Evolutionary conservation across 176 grass and related monocot genomes (phyloP).

Genomic region (Triticum turgidum): DNA sequence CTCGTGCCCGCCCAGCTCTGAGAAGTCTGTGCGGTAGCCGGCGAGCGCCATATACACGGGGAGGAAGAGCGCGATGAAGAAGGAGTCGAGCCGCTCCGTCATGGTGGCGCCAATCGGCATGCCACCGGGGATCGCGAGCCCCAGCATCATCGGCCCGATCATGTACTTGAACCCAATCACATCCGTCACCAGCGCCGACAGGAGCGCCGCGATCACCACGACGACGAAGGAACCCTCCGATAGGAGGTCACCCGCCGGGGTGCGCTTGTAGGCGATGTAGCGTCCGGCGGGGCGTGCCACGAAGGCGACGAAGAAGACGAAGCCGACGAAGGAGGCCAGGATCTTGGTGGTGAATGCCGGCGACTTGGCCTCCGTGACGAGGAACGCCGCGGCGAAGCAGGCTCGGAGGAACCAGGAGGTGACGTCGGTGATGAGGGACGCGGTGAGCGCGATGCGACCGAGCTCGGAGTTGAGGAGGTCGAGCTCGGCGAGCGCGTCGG

Average conservation of each 20-base stretch:
- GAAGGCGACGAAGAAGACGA: constrained; percentile 43
- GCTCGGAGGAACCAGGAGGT: constrained; percentile 51
- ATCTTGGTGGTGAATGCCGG: constrained; percentile 19
- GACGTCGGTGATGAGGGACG: constrained; percentile 71
- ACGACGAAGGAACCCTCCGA: constrained; percentile 57
- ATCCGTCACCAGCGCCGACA: constrained; percentile 61
- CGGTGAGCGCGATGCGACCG: constrained; percentile 67
- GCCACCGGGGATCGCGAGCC: constrained; percentile 62
- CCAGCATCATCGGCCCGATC: constrained; percentile 69
- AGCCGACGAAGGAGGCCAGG: constrained; percentile 34
- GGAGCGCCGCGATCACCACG: constrained; percentile 47
- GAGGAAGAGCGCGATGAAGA: constrained; percentile 67
- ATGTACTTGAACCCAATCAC: constrained; percentile 63
- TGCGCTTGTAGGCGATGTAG: constrained; percentile 43
- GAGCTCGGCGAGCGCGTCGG: constrained; percentile 63
- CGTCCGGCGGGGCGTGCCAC: constrained; percentile 34
- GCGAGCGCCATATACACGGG: constrained; percentile 66
- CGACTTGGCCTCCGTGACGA: constrained; percentile 27
- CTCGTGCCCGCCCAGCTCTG: constrained; percentile 24
- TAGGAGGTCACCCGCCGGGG: constrained; percentile 32
- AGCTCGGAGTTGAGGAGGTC: constrained; percentile 89
- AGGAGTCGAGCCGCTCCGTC: constrained; percentile 71
- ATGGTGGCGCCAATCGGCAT: constrained; percentile 81
- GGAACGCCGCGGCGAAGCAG: constrained; percentile 1
- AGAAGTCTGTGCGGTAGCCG: constrained; percentile 66